Base-by-base conservation (phyloP, 345 rosid species). In the Pistacia atlantica region DNA sequence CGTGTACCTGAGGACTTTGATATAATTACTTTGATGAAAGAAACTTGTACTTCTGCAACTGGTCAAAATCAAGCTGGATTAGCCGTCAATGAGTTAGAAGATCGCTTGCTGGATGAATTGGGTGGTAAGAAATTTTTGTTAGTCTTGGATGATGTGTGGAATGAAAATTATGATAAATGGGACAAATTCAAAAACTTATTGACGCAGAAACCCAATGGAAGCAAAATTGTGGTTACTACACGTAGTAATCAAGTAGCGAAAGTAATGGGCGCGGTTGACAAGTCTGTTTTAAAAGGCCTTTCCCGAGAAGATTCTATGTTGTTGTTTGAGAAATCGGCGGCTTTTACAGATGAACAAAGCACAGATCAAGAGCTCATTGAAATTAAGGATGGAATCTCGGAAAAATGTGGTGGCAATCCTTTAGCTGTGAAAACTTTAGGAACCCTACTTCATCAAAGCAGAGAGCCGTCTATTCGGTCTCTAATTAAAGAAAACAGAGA, bases 391-490 rank as follows among this genome's bases (percentile, higher is more conserved):
- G 2, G 17, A 52, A 13, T 13, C 14, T 2, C 1, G 13, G 17
- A 2, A 14, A 52, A 52, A 12, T 52, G 56, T 52, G 17, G 5
- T 0, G 42, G 17, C 16, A 12, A 8, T 51, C 55, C 55, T 11
- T 51, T 51, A 12, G 55, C 14, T 11, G 14, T 51, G 3, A 51
- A 51, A 51, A 51, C 55, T 12, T 48, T 69, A 9, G 73, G 60
- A 51, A 42, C 60, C 4, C 1, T 66, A 67, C 72, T 2, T 76
- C 77, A 10, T 83, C 80, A 2, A 72, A 79, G 3, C 72, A 75
- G 25, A 25, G 25, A 25, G 25, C 25, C 25, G 25, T 25, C 25
- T 25, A 25, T 25, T 25, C 25, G 25, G 25, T 25, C 25, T 0
- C 25, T 25, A 25, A 25, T 25, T 0, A 25, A 25, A 25, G 25